Evolutionary conservation across 805 yeast species (phyloP).

Genomic region (Starmerella bombi): DNA sequence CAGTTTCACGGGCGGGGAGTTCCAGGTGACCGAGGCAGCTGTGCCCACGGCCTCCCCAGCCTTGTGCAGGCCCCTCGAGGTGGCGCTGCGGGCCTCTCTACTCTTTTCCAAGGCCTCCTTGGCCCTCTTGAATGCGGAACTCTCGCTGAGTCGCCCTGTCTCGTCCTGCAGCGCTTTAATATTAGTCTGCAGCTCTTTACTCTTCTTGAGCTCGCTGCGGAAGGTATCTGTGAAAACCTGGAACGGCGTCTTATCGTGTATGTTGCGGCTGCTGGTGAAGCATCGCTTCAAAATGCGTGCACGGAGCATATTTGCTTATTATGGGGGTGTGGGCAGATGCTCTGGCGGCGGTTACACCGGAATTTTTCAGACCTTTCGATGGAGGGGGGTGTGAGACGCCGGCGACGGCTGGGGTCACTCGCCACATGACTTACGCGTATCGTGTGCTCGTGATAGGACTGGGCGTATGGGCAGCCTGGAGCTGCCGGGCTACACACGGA

Average conservation of each 20-base stretch:
- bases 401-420: no score
- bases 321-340: no score
- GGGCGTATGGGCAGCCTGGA: no score
- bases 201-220: constrained; percentile 79
- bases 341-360: no score
- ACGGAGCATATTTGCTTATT: constrained; percentile 13
- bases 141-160: constrained; percentile 84
- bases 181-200: constrained; percentile 76
- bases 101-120: constrained; percentile 84
- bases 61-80: constrained; percentile 61
- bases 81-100: constrained; percentile 53
- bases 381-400: no score
- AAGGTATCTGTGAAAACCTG: constrained; percentile 91
- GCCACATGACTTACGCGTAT: no score
- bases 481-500: no score
- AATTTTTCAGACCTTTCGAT: no score
- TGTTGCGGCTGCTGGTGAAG: constrained; percentile 9
- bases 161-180: constrained; percentile 93
- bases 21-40: constrained; percentile 90
- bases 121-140: constrained; percentile 85
- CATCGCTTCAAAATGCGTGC: constrained; percentile 7
- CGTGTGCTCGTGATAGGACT: no score
- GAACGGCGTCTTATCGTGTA: constrained; percentile 39
- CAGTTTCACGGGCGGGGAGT: constrained; percentile 77
- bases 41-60: constrained; percentile 92